Percentiles rank a stretch among this genome's conserved stretches.
These are phyloP conservation scores for Francoa sonchifolia DNA, from an alignment of 441 rosid species.

Conservation along the genomic window DNA sequence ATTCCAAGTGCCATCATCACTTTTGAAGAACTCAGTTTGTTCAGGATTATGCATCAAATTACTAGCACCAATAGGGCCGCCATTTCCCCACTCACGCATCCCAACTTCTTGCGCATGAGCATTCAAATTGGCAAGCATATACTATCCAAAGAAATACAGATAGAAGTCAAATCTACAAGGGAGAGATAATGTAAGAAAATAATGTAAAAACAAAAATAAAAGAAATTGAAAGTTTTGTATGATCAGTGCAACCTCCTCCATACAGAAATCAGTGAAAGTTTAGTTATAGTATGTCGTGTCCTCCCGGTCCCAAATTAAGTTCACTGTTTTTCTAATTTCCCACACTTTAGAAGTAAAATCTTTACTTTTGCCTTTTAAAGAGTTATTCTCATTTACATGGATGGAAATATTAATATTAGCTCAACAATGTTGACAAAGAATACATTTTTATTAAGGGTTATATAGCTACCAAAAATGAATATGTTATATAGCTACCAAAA, in stretches of 20 bases:
- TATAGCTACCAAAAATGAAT: no score
- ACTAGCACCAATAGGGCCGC: constrained; percentile 27
- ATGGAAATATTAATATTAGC: no score
- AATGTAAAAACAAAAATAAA: constrained; percentile 1
- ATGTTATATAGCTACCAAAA: no score
- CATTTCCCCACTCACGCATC: constrained; percentile 33
- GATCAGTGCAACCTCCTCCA: background rate
- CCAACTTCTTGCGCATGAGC: constrained; percentile 26
- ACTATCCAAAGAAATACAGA: constrained; percentile 19
- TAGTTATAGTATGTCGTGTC: no score
- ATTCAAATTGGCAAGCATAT: constrained; percentile 34
- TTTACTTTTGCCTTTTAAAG: no score
- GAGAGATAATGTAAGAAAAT: background rate
- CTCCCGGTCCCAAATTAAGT: no score
- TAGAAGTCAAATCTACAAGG: constrained; percentile 3
- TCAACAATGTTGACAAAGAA: no score
- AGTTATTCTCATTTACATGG: no score
- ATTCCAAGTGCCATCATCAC: constrained; percentile 31
- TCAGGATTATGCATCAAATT: constrained; percentile 28
- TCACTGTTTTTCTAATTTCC: no score
- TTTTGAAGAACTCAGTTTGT: constrained; percentile 29
- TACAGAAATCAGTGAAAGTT: no score
- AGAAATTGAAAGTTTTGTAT: background rate
- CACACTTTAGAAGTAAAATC: no score
- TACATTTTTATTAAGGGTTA: no score